Evolutionary conservation across 192 early-diverging fungal genomes (phyloP).

Genomic region (Coemansia sp.): DNA sequence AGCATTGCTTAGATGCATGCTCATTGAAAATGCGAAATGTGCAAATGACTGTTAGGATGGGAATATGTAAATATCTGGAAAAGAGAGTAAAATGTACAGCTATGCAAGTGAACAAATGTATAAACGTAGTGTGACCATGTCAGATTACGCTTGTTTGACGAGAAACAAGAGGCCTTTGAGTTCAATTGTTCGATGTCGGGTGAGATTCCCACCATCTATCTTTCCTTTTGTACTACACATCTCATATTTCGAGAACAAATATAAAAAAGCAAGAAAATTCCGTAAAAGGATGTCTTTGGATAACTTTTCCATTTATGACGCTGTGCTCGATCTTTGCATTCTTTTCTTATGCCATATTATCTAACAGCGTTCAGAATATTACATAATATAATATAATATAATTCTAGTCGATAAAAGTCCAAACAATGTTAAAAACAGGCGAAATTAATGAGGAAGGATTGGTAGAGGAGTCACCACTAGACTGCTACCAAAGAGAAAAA

Average conservation of each 20-base stretch:
- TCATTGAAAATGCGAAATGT: too few species aligned
- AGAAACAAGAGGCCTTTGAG: neutral
- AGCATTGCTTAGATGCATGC: too few species aligned
- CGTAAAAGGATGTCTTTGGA: neutral
- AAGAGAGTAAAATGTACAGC: neutral
- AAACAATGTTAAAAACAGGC: neutral
- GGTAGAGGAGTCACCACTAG: neutral
- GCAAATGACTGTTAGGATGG: too few species aligned
- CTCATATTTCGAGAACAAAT: too few species aligned
- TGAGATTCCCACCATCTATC: neutral
- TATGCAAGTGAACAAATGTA: neutral
- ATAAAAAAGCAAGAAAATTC: neutral
- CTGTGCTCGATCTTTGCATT: neutral
- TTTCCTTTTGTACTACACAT: neutral
- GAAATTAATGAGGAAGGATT: neutral
- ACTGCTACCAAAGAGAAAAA: neutral
- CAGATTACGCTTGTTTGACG: neutral
- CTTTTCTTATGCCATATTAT: neutral
- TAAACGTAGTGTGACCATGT: neutral
- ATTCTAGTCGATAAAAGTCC: neutral
- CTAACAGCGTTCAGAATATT: neutral
- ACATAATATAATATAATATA: neutral
- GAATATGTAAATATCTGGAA: too few species aligned
- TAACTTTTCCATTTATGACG: neutral
- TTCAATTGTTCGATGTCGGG: neutral